These are phyloP conservation scores for Butyriboletus loyo DNA, from an alignment of 768 basidiomycete genomes.

Conservation along the genomic window DNA sequence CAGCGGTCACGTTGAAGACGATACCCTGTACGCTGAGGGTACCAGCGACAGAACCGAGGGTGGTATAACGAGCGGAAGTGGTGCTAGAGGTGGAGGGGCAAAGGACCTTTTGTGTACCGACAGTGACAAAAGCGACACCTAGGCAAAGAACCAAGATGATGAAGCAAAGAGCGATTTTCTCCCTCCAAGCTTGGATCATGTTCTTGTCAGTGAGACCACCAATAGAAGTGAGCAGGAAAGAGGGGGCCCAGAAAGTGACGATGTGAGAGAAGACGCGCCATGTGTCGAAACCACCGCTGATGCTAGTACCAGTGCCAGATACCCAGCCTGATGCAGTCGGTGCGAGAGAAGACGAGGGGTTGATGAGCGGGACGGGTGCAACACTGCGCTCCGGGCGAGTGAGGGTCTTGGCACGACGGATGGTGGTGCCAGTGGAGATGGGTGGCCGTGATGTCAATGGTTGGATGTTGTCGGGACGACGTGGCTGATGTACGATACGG, in stretches of 20 bases:
- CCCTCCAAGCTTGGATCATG: constrained; percentile 90
- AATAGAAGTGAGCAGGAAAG: constrained; percentile 64
- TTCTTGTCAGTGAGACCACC: constrained; percentile 80
- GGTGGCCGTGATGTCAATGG: constrained; percentile 41
- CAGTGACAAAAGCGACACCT: constrained; percentile 85
- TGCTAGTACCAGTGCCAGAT: constrained; percentile 33
- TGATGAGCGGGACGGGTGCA: constrained; percentile 91
- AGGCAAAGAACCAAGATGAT: constrained; percentile 79
- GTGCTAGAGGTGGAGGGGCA: constrained; percentile 63
- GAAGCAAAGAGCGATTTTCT: constrained; percentile 92
- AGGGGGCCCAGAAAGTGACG: constrained; percentile 90
- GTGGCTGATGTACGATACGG: constrained; percentile 12
- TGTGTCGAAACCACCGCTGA: constrained; percentile 39
- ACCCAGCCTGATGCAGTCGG: constrained; percentile 38
- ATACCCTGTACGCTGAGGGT: constrained; percentile 76
- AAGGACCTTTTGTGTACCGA: constrained; percentile 89
- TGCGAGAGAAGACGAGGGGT: constrained; percentile 56
- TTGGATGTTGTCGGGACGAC: constrained; percentile 48
- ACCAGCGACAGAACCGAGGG: constrained; percentile 54
- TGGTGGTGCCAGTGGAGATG: constrained; percentile 49
- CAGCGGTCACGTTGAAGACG: constrained; percentile 68
- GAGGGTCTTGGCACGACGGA: constrained; percentile 91
- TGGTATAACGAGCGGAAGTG: constrained; percentile 43
- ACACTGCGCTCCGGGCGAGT: constrained; percentile 94
- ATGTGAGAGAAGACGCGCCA: constrained; percentile 82